phyloP scores from a whole-genome alignment of 208 protist genomes.

The Leishmania braziliensis region DNA sequence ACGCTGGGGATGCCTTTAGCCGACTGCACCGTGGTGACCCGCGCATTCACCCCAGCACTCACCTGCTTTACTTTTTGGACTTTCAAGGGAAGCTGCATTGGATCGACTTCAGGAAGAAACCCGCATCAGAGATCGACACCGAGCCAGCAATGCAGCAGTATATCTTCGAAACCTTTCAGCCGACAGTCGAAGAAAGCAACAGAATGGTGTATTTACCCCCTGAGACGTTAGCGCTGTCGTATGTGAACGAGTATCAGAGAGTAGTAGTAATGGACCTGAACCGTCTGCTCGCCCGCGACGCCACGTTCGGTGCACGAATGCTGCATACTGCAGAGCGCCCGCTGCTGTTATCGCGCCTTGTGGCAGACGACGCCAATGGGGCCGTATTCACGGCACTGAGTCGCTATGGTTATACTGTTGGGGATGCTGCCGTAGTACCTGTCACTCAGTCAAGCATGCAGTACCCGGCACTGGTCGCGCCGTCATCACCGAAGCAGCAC shows the following conservation, averaged over 20 bases:
- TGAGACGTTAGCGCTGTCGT: constrained; percentile 33
- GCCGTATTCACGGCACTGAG: constrained; percentile 24
- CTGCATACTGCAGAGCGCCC: constrained; percentile 52
- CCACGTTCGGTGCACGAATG: constrained; percentile 46
- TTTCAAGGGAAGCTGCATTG: constrained; percentile 31
- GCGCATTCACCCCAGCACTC: constrained; percentile 19
- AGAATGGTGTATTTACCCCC: neutral
- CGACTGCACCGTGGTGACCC: constrained; percentile 29
- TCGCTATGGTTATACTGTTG: constrained; percentile 18
- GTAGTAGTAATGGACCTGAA: constrained; percentile 61
- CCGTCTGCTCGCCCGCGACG: constrained; percentile 50
- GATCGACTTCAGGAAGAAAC: constrained; percentile 44
- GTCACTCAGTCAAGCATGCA: neutral
- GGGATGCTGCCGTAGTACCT: neutral
- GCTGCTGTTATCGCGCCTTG: constrained; percentile 43
- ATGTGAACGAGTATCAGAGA: constrained; percentile 18
- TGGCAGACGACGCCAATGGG: constrained; percentile 17
- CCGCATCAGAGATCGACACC: constrained; percentile 5
- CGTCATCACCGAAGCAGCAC: constrained; percentile 7
- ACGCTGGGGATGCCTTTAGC: constrained; percentile 13
- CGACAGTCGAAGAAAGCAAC: constrained; percentile 26
- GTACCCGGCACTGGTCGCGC: neutral
- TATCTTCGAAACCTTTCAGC: constrained; percentile 24
- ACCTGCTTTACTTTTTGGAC: constrained; percentile 62
- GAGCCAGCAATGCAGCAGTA: constrained; percentile 33